phyloP scores from a whole-genome alignment of 768 basidiomycete species.

The Collybia nuda region DNA sequence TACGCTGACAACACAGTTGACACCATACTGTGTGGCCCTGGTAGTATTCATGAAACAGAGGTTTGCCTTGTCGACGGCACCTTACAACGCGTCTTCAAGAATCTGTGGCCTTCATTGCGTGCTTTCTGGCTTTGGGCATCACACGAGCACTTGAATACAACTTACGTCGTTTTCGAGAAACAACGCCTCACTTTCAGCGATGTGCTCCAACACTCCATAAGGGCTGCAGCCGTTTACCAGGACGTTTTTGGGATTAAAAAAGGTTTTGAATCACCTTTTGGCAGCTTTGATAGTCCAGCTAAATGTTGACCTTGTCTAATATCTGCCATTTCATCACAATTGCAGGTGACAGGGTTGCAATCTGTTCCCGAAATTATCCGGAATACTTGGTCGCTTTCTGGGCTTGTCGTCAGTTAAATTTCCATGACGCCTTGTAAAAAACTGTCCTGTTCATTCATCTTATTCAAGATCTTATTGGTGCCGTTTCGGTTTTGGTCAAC shows the following conservation, averaged over 20 bases:
- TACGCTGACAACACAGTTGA: constrained; percentile 18
- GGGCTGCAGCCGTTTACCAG: constrained; percentile 31
- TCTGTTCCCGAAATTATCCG: constrained; percentile 46
- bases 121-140: constrained; percentile 43
- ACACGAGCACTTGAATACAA: constrained; percentile 30
- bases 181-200: constrained; percentile 41
- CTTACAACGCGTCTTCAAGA: constrained; percentile 48
- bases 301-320: background rate
- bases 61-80: constrained; percentile 39
- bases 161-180: constrained; percentile 49
- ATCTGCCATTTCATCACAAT: background rate
- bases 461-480: constrained; percentile 39
- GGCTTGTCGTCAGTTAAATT: constrained; percentile 35
- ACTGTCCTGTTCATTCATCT: background rate
- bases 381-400: constrained; percentile 45
- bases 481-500: constrained; percentile 44
- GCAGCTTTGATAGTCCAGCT: background rate
- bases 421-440: background rate
- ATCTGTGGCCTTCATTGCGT: constrained; percentile 45
- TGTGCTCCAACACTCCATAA: constrained; percentile 30
- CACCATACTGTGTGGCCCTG: constrained; percentile 35
- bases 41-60: constrained; percentile 39
- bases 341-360: constrained; percentile 38
- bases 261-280: constrained; percentile 20
- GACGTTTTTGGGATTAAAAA: constrained; percentile 45